Conservation (phyloP, 352 stramenopile genomes). For the Phytophthora syringae region DNA sequence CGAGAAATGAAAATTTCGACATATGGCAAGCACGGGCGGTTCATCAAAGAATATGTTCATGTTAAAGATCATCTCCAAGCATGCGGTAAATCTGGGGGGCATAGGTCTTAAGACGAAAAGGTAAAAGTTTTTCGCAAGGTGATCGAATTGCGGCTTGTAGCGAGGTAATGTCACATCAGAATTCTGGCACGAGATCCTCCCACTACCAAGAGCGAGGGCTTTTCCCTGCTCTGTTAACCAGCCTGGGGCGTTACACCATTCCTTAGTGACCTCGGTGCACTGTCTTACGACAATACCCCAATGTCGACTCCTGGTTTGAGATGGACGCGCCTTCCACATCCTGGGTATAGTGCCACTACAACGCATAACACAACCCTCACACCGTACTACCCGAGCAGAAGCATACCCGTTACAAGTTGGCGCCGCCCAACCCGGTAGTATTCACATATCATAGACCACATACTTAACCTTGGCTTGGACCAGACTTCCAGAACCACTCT, state of each 20-base stretch:
- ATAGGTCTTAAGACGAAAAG: too few species aligned
- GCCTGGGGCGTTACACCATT: constrained; percentile 56
- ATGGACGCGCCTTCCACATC: constrained; percentile 52
- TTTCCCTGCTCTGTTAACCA: constrained; percentile 69
- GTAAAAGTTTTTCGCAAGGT: constrained; percentile 29
- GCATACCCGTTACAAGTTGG: constrained; percentile 52
- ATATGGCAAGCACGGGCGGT: too few species aligned
- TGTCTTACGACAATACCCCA: constrained; percentile 39
- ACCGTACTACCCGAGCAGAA: constrained; percentile 53
- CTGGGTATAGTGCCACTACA: constrained; percentile 39
- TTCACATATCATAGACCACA: neutral
- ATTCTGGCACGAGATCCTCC: constrained; percentile 61
- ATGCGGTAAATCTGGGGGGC: too few species aligned
- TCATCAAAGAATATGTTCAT: too few species aligned
- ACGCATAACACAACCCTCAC: constrained; percentile 41
- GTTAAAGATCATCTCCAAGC: too few species aligned
- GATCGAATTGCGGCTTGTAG: constrained; percentile 37
- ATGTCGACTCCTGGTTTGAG: constrained; percentile 66
- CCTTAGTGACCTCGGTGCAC: constrained; percentile 52
- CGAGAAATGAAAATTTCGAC: too few species aligned
- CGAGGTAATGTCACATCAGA: constrained; percentile 28
- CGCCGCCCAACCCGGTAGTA: constrained; percentile 45
- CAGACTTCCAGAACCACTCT: constrained; percentile 27
- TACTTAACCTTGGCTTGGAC: constrained; percentile 20
- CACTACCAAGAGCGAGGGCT: constrained; percentile 64